A percentile compares a stretch with the other conserved stretches of the same genome.
phyloP scores from a whole-genome alignment of 331 rosid species.

The Cydonia oblonga region DNA sequence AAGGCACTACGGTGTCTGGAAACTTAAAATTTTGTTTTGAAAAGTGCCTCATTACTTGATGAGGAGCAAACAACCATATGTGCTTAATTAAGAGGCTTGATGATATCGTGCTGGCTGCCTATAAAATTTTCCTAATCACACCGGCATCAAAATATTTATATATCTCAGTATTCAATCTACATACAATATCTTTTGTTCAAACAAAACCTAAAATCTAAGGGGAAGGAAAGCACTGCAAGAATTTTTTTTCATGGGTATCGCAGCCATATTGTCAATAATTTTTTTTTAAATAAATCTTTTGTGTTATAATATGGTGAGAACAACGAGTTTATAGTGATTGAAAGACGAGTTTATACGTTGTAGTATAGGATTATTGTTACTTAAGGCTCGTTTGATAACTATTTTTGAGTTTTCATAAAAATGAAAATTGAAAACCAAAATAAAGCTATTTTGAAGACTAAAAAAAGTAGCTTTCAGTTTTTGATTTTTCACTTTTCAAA shows the following conservation, averaged over 20 bases:
- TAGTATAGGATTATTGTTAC: too few species aligned
- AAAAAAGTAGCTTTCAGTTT: neutral
- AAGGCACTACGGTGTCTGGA: slow-evolving; percentile 1
- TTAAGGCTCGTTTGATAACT: too few species aligned
- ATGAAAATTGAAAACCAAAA: neutral
- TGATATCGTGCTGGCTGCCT: neutral
- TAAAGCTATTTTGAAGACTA: neutral
- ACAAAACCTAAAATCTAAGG: neutral
- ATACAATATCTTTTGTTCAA: neutral
- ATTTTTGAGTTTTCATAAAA: too few species aligned
- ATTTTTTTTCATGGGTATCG: neutral
- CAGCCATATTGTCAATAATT: neutral
- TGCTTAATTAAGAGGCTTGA: neutral
- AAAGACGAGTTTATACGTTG: too few species aligned
- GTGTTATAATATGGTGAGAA: neutral
- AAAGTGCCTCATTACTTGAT: neutral
- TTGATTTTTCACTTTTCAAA: neutral
- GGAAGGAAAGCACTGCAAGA: neutral
- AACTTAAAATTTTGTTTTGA: neutral
- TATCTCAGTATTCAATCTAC: neutral
- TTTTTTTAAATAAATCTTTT: too few species aligned
- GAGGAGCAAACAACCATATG: neutral
- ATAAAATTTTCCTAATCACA: neutral
- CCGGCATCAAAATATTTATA: neutral
- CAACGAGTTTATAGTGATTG: neutral